Evolutionary conservation across 345 rosid genomes (phyloP), one percentile per base, ranked within the genome.

Genomic region (Kernera saxatilis): DNA sequence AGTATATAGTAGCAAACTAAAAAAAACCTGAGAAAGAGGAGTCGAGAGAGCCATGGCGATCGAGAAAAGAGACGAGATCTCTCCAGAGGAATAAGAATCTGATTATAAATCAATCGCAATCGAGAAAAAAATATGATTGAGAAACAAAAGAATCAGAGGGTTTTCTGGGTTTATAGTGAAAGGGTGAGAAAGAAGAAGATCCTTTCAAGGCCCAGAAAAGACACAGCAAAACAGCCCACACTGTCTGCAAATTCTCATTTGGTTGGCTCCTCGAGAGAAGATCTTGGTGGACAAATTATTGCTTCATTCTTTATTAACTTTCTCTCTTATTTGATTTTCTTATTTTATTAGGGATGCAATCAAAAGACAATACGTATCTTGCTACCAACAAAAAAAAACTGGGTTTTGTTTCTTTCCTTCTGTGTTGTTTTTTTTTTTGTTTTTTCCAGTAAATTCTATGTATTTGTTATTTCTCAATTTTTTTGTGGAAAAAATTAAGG

Each of bases 151-250:
- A 32, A 54, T 23, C 43, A 55, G 72, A 44, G 40, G 19, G 25
- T 4, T 4, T 65, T 73, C 40, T 54, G 71, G 61, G 72, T 73
- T 73, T 73, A 65, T 67, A 74, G 40, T 27, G 49, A 39, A 37
- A 61, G 9, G 58, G 66, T 19, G 33, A 9, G 35, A 4, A 50
- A 30, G 77, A 55, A 9, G 74, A 19, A 29, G 63, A 67, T 74
- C 63, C 69, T 59, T 59, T 74, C 2, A 32, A 59, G 73, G 73
- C 73, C 73, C 73, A 67, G 78, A 74, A 59, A n/a, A 67, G 69
- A 65, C 77, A 56, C 33, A 44, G 45, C 67, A 36, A 3, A 50
- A 5, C 48, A 64, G 71, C 51, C 66, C 58, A 64, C 33, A 65
- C 67, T 73, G 57, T 19, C 68, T 67, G 68, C 62, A 74, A 49